Conservation (phyloP, 306 rosid genomes). For the Lotus japonicus region DNA sequence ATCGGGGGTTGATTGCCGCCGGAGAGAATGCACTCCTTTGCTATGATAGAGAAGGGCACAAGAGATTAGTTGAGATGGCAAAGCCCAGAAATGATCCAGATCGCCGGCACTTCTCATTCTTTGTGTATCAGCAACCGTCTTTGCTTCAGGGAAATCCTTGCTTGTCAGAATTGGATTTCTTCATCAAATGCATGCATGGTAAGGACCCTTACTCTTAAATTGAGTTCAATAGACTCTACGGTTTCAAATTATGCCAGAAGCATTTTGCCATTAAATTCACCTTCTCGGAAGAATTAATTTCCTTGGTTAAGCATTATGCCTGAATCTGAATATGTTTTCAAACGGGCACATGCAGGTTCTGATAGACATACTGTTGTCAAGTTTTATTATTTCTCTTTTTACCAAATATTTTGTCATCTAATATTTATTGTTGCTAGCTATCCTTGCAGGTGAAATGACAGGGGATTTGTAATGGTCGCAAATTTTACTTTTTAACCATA, state of each 20-base stretch:
- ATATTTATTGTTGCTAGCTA: constrained; percentile 9
- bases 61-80: constrained; percentile 70
- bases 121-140: constrained; percentile 75
- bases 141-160: constrained; percentile 63
- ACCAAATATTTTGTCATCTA: not conserved
- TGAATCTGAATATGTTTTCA: not conserved
- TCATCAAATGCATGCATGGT: constrained; percentile 95
- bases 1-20: constrained; percentile 61
- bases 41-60: constrained; percentile 72
- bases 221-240: too few species aligned
- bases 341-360: not conserved
- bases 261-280: not conserved
- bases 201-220: constrained; percentile 24
- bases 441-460: constrained; percentile 50
- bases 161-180: constrained; percentile 70
- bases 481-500: not conserved
- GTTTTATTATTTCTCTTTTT: not conserved
- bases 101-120: constrained; percentile 66
- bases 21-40: constrained; percentile 84
- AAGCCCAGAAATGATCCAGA: constrained; percentile 94
- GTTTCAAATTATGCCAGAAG: not conserved
- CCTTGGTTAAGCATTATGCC: not conserved
- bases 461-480: constrained; percentile 26
- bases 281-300: not conserved
- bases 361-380: not conserved